These are phyloP conservation scores for Saccharomycopsis babjevae DNA, from an alignment of 805 yeast species.

Conservation along the genomic window DNA sequence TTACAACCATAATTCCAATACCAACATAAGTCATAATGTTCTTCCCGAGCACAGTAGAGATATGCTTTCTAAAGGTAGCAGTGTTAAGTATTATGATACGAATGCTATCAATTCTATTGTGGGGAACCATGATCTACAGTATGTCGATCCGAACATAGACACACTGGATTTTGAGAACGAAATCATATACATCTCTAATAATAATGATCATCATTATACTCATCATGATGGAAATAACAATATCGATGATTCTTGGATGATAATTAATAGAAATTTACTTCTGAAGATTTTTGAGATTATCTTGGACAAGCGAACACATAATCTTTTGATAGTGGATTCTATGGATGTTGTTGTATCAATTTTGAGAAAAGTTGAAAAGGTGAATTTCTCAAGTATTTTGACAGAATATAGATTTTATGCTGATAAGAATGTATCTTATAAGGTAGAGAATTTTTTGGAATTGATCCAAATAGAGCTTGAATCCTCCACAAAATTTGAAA, in stretches of 20 bases:
- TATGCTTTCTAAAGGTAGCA: neutral
- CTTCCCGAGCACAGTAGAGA: neutral
- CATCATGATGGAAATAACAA: constrained; percentile 21
- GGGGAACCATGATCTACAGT: neutral
- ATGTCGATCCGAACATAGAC: neutral
- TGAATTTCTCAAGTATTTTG: constrained; percentile 78
- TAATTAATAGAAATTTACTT: constrained; percentile 55
- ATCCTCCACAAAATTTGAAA: constrained; percentile 22
- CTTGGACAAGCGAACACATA: constrained; percentile 52
- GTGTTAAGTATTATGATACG: neutral
- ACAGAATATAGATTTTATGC: constrained; percentile 76
- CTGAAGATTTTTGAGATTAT: constrained; percentile 56
- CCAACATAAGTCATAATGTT: neutral
- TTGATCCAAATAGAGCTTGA: constrained; percentile 47
- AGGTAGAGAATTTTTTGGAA: constrained; percentile 76
- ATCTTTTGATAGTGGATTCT: constrained; percentile 66
- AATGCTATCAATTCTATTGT: neutral
- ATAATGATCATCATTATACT: constrained; percentile 1
- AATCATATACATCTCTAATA: constrained; percentile 10
- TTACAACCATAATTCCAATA: constrained; percentile 17
- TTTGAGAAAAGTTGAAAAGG: constrained; percentile 71
- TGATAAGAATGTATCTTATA: constrained; percentile 63
- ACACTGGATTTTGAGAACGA: constrained; percentile 6
- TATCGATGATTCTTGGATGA: constrained; percentile 60
- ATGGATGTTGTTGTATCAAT: constrained; percentile 75